Percentiles rank a stretch among this genome's conserved stretches.
Evolutionary conservation across 805 yeast genomes (phyloP).

Genomic region (Candida taoyuanica): DNA sequence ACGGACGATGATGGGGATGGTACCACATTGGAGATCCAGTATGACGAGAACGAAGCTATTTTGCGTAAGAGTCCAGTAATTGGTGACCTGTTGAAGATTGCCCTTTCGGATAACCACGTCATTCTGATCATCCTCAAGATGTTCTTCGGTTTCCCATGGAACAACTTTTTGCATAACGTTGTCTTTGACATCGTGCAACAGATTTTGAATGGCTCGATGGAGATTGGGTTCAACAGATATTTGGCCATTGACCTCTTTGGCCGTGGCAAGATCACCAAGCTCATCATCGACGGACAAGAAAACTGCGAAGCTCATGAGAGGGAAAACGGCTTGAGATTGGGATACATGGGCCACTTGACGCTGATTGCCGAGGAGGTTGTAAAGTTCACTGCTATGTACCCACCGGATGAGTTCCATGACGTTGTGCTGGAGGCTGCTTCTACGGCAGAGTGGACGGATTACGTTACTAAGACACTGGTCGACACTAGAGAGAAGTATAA

Average conservation of each 20-base stretch:
- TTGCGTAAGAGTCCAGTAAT: conserved; percentile 61
- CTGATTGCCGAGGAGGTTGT: conserved; percentile 94
- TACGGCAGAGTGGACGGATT: conserved; percentile 64
- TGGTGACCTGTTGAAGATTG: conserved; percentile 85
- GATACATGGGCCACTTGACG: conserved; percentile 96
- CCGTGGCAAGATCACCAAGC: conserved; percentile 51
- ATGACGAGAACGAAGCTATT: conserved; percentile 35
- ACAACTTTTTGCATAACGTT: conserved; percentile 93
- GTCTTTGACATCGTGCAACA: conserved; percentile 96
- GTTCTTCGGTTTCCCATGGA: conserved; percentile 91
- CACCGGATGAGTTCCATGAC: conserved; percentile 29
- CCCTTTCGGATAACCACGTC: conserved; percentile 69
- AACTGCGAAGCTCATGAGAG: conserved; percentile 57
- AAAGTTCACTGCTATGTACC: conserved; percentile 51
- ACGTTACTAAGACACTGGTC: conserved; percentile 75
- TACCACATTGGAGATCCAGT: conserved; percentile 28
- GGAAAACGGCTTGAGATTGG: conserved; percentile 62
- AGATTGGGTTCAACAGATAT: conserved; percentile 79
- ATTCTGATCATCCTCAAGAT: conserved; percentile 62
- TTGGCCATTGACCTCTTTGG: conserved; percentile 68
- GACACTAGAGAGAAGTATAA: conserved; percentile 93
- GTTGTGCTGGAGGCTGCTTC: conserved; percentile 33
- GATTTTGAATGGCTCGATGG: conserved; percentile 81
- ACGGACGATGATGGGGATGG: conserved; percentile 3
- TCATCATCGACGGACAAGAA: conserved; percentile 58